These are phyloP conservation scores for Suillus brevipes DNA, from an alignment of 768 basidiomycete species.

Conservation along the genomic window DNA sequence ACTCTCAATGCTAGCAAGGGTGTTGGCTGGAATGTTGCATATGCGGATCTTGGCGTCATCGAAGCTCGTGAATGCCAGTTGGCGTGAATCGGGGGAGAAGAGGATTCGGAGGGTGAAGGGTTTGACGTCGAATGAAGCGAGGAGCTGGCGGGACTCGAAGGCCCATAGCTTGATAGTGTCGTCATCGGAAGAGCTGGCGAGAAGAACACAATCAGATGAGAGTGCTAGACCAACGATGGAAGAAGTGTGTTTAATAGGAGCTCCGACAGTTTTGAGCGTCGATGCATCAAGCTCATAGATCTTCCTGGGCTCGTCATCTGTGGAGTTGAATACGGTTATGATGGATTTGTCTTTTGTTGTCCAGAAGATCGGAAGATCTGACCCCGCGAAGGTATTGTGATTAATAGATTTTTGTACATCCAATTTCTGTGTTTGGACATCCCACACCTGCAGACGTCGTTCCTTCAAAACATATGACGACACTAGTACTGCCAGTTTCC, in stretches of 20 bases:
- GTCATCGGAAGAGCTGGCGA: background rate
- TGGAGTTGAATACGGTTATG: background rate
- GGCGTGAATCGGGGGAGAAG: background rate
- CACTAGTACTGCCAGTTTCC: background rate
- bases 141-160: background rate
- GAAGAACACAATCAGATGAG: background rate
- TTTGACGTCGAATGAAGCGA: background rate
- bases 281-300: background rate
- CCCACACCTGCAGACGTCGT: background rate
- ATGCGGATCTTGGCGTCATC: background rate
- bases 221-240: fast-evolving
- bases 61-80: background rate
- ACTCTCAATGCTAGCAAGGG: background rate
- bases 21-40: background rate
- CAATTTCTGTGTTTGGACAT: background rate
- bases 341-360: background rate
- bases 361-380: background rate
- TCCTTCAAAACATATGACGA: too few species aligned
- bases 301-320: too few species aligned
- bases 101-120: fast-evolving
- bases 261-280: background rate
- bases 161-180: background rate
- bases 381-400: too few species aligned
- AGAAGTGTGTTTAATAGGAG: background rate
- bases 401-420: background rate